Percentiles rank a stretch among this genome's conserved stretches.
phyloP scores from a whole-genome alignment of 305 asterid species.

The Ilex paraguariensis region DNA sequence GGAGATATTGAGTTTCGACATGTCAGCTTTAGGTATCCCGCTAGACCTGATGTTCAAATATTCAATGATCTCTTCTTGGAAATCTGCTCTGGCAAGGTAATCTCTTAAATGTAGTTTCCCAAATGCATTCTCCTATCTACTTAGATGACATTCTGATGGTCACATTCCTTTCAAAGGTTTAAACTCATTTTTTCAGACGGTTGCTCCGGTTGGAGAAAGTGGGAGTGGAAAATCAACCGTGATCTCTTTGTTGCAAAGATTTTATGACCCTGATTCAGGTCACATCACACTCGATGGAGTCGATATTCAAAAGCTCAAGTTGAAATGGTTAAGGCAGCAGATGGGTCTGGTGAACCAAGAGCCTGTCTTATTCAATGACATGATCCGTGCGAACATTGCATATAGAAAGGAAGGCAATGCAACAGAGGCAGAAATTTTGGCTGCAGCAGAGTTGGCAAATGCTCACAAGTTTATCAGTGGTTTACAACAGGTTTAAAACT shows the following conservation, averaged over 20 bases:
- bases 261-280: slow-evolving; percentile 53
- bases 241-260: slow-evolving; percentile 45
- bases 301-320: slow-evolving; percentile 22
- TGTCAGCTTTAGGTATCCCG: slow-evolving; percentile 57
- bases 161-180: neutral
- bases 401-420: too few species aligned
- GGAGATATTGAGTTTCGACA: slow-evolving; percentile 50
- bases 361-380: slow-evolving; percentile 34
- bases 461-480: slow-evolving; percentile 65
- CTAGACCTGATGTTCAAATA: slow-evolving; percentile 51
- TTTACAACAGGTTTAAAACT: slow-evolving; percentile 35
- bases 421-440: too few species aligned
- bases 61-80: slow-evolving; percentile 45
- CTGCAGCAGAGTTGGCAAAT: slow-evolving; percentile 30
- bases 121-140: too few species aligned
- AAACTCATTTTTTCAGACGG: neutral
- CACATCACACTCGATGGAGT: slow-evolving; percentile 46
- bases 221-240: slow-evolving; percentile 79
- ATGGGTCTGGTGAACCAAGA: slow-evolving; percentile 80
- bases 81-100: slow-evolving; percentile 61
- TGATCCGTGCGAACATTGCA: too few species aligned
- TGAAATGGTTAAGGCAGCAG: slow-evolving; percentile 62
- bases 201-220: slow-evolving; percentile 36
- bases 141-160: neutral
- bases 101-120: neutral